phyloP scores from a whole-genome alignment of 129 eudicot species.

The Scalesia atractyloides region DNA sequence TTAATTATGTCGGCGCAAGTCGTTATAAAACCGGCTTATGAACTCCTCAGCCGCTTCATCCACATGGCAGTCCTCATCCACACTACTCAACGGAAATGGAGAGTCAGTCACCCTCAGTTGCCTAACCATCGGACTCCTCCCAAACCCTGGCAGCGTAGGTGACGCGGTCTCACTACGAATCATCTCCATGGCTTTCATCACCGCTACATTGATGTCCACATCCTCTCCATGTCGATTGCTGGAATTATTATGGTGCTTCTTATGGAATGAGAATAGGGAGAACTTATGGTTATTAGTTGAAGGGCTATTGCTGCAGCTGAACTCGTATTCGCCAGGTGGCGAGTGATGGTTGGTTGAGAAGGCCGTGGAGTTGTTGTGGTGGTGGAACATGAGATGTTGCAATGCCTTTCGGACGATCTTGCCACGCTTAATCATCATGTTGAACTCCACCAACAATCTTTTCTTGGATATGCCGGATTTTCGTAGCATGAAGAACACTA shows the following conservation, averaged over 20 bases:
- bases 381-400: conserved; percentile 51
- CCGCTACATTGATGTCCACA: neutral
- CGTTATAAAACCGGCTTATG: conserved; percentile 12
- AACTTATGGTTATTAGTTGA: conserved; percentile 10
- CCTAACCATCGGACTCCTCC: conserved; percentile 19
- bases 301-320: conserved; percentile 61
- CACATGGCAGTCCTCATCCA: conserved; percentile 9
- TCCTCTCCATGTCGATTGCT: neutral
- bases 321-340: conserved; percentile 50
- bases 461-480: conserved; percentile 46
- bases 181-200: conserved; percentile 12
- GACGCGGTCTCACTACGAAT: neutral
- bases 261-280: conserved; percentile 37
- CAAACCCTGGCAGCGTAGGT: neutral
- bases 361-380: conserved; percentile 13
- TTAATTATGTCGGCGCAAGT: neutral
- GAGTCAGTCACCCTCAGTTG: conserved; percentile 21
- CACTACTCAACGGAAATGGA: conserved; percentile 8
- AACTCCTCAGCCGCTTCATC: conserved; percentile 13
- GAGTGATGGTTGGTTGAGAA: conserved; percentile 15
- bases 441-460: conserved; percentile 31
- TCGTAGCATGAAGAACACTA: conserved; percentile 38
- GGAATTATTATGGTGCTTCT: conserved; percentile 26
- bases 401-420: conserved; percentile 48
- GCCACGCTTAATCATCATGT: conserved; percentile 47